Evolutionary conservation across 2,329 filamentous ascomycete species (phyloP).

Genomic region (Fusarium concolor): DNA sequence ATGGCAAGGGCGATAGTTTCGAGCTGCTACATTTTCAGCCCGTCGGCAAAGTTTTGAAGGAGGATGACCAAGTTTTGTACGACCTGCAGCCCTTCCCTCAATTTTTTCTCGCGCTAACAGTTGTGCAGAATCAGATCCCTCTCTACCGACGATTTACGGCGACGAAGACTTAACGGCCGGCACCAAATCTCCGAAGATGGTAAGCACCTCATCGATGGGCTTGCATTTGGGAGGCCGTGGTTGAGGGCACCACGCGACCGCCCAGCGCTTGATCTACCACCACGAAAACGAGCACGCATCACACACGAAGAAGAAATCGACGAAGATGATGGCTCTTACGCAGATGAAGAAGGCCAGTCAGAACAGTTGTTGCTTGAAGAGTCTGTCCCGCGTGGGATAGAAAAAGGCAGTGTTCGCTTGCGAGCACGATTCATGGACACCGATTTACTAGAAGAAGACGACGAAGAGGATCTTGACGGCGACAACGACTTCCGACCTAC

Average conservation of each 20-base stretch:
- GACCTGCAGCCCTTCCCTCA: conserved; percentile 47
- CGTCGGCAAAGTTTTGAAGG: conserved; percentile 76
- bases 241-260: conserved; percentile 69
- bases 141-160: conserved; percentile 77
- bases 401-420: conserved; percentile 37
- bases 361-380: conserved; percentile 51
- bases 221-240: conserved; percentile 83
- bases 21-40: conserved; percentile 90
- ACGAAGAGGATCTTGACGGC: conserved; percentile 27
- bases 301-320: conserved; percentile 56
- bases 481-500: conserved; percentile 47
- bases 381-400: conserved; percentile 27
- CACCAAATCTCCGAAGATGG: conserved; percentile 84
- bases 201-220: conserved; percentile 83
- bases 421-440: conserved; percentile 39
- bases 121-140: conserved; percentile 78
- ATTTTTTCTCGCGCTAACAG: conserved; percentile 14
- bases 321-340: conserved; percentile 51
- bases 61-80: conserved; percentile 86
- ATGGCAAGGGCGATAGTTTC: conserved; percentile 69
- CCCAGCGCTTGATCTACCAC: conserved; percentile 77
- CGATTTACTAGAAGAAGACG: conserved; percentile 24
- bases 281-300: conserved; percentile 75
- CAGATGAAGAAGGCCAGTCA: conserved; percentile 47
- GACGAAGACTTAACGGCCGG: conserved; percentile 79